Percentiles rank a stretch among this genome's conserved stretches.
These are phyloP conservation scores for Aspergillus homomorphus DNA, from an alignment of 495 filamentous ascomycete species.

Conservation along the genomic window DNA sequence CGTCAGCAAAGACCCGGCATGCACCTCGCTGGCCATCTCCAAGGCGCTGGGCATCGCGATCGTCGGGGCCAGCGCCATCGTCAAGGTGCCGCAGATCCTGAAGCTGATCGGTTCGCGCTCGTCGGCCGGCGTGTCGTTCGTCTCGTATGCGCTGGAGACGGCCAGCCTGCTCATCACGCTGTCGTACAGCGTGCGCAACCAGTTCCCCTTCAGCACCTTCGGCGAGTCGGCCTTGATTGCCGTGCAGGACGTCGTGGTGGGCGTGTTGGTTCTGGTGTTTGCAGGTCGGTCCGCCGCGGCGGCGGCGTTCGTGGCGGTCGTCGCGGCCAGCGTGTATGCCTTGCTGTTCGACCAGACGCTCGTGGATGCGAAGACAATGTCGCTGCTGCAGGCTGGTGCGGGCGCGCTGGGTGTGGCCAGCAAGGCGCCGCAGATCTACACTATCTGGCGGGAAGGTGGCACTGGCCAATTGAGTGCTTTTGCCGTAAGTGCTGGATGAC, in stretches of 20 bases:
- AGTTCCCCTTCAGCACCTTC: constrained; percentile 92
- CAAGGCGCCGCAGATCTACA: constrained; percentile 88
- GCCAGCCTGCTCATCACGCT: constrained; percentile 78
- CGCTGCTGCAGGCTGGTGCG: constrained; percentile 78
- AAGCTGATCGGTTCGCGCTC: constrained; percentile 80
- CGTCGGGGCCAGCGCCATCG: constrained; percentile 78
- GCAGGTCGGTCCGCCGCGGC: constrained; percentile 63
- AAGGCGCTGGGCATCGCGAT: constrained; percentile 92
- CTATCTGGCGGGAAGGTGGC: constrained; percentile 76
- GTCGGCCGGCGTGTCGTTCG: constrained; percentile 78
- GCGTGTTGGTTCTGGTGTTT: constrained; percentile 78
- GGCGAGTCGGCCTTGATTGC: constrained; percentile 91
- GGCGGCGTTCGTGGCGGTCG: constrained; percentile 65
- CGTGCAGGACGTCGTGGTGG: constrained; percentile 86
- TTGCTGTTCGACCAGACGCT: constrained; percentile 65
- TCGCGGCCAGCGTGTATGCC: constrained; percentile 64
- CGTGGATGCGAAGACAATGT: constrained; percentile 64
- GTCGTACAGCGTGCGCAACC: constrained; percentile 83
- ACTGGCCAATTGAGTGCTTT: constrained; percentile 96
- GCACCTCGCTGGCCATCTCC: constrained; percentile 82
- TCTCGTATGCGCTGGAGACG: constrained; percentile 89
- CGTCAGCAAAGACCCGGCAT: constrained; percentile 61
- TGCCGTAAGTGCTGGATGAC: constrained; percentile 59
- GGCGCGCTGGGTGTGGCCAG: constrained; percentile 78
- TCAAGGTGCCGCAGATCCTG: constrained; percentile 94